Evolutionary conservation across 2,329 filamentous ascomycete genomes (phyloP), one percentile per base, ranked within the genome.

Genomic region (Hymenoscyphus repandus): DNA sequence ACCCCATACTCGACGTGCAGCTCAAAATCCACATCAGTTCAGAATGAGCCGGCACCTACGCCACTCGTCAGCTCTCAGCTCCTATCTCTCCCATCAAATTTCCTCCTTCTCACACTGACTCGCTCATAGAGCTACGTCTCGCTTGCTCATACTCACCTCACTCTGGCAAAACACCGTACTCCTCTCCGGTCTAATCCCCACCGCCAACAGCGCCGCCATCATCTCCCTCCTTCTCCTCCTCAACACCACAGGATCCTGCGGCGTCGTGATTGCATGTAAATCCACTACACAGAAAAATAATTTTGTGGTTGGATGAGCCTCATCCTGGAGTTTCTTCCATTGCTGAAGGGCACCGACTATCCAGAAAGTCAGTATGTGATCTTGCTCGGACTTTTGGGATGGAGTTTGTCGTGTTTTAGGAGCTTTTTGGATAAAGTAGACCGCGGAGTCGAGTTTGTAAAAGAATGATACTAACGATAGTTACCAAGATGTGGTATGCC

Each of bases 21-120:
- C 89, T 92, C 55, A 99, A 72, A 64, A 97, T 90, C 93, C 93
- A 99, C 88, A 96, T 95, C 56, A 99, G 77, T 69, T 97, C 91
- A 3, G 87, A 74, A 70, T 97, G 93, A 42, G 85, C 83, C 15
- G 83, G 75, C 2, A 91, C 83, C 82, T 88, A 57, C 10, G 15
- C 31, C 30, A 17, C 7, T 13, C 45, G 47, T 50, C 31, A 44
- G 17, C 34, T 11, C 9, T 40, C 4, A 15, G 38, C 11, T 38
- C 33, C 33, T 13, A 15, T 9, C 34, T 15, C 15, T 37, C n/a
- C 36, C 12, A 20, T n/a, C 22, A 17, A 27, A 27, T 27, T 7
- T 27, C 33, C n/a, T 5, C 15, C 30, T 31, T 18, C 45, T 44
- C 18, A 17, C 22, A n/a, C n/a, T n/a, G n/a, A n/a, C n/a, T n/a